A percentile compares a stretch with the other conserved stretches of the same genome.
Conservation (phyloP, 2,329 filamentous ascomycete genomes). For the Pseudophaeomoniella oleicola region DNA sequence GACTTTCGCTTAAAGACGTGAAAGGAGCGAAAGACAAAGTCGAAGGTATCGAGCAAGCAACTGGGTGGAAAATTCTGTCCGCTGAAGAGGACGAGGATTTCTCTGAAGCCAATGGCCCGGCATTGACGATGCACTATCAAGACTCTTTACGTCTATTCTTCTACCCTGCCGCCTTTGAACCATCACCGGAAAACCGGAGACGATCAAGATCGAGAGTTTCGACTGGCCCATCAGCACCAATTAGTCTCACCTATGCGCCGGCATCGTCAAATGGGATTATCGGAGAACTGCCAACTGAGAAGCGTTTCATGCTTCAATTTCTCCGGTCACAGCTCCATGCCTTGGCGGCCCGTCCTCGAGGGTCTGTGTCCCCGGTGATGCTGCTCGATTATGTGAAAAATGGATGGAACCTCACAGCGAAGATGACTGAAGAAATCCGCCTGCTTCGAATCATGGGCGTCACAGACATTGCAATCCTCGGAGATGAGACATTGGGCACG, state of each 20-base stretch:
- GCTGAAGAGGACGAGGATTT: constrained; percentile 14
- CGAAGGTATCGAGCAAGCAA: constrained; percentile 22
- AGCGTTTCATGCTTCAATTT: constrained; percentile 25
- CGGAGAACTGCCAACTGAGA: constrained; percentile 19
- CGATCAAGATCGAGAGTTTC: constrained; percentile 12
- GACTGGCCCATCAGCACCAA: constrained; percentile 11
- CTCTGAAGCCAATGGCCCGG: constrained; percentile 15
- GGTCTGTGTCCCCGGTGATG: constrained; percentile 19
- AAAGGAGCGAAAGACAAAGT: constrained; percentile 58
- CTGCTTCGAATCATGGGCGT: constrained; percentile 29
- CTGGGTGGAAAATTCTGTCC: constrained; percentile 28
- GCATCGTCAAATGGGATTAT: constrained; percentile 6
- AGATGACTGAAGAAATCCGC: constrained; percentile 27
- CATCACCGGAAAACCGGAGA: constrained; percentile 8
- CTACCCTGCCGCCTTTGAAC: constrained; percentile 22
- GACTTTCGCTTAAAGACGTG: constrained; percentile 77
- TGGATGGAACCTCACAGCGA: constrained; percentile 26
- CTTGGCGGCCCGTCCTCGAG: constrained; percentile 19
- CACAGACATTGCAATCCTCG: constrained; percentile 17
- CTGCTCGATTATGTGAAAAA: constrained; percentile 25
- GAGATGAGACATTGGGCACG: constrained; percentile 11
- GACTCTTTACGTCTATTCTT: constrained; percentile 27
- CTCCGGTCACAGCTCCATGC: constrained; percentile 19
- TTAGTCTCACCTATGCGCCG: constrained; percentile 21
- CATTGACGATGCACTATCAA: constrained; percentile 26